phyloP scores from a whole-genome alignment of 441 rosid species.

The Jatropha podagrica region DNA sequence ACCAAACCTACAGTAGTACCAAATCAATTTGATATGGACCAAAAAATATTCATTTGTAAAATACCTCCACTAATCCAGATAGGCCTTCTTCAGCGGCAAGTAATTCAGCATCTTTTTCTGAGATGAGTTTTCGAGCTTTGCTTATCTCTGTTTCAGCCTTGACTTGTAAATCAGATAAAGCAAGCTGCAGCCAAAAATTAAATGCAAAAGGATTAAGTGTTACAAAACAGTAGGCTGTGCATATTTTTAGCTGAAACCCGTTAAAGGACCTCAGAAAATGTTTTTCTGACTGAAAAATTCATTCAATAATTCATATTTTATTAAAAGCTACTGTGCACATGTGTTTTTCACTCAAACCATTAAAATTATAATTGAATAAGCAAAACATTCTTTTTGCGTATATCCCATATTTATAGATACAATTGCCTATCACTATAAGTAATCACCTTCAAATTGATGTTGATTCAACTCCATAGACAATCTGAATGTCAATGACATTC shows the following conservation, averaged over 20 bases:
- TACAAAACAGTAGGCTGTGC: too few species aligned
- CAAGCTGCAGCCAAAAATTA: conserved; percentile 39
- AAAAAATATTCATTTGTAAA: too few species aligned
- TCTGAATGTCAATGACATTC: too few species aligned
- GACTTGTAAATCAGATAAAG: conserved; percentile 63
- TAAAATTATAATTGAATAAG: too few species aligned
- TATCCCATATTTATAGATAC: too few species aligned
- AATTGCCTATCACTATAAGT: too few species aligned
- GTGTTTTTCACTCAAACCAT: not conserved
- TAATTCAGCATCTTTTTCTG: conserved; percentile 70
- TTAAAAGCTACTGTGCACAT: not conserved
- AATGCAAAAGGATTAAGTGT: not conserved
- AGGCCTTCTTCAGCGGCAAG: conserved; percentile 80
- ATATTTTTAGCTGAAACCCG: not conserved
- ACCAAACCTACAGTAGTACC: too few species aligned
- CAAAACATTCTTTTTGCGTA: too few species aligned
- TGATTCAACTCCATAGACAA: too few species aligned
- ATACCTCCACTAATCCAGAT: conserved; percentile 56
- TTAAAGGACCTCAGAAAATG: not conserved
- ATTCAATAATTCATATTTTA: not conserved
- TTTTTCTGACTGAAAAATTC: not conserved
- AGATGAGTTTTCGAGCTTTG: conserved; percentile 63
- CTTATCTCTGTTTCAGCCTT: conserved; percentile 69
- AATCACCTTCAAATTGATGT: too few species aligned
- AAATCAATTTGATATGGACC: too few species aligned